Percentiles rank a stretch among this genome's conserved stretches.
Evolutionary conservation across 441 rosid species (phyloP).

Genomic region (Euphorbia celastroides): DNA sequence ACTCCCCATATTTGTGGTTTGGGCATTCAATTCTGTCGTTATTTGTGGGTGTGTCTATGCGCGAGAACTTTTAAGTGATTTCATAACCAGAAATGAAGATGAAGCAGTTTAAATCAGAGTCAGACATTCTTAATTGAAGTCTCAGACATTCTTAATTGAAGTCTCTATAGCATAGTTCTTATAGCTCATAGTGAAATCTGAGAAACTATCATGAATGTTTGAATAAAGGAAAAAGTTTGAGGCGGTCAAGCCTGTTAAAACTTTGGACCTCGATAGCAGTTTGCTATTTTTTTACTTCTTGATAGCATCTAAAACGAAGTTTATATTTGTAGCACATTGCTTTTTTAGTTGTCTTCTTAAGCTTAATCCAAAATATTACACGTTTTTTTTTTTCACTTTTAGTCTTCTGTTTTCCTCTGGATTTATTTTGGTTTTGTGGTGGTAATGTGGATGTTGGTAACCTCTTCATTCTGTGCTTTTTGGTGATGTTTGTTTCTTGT

Average conservation of each 20-base stretch:
- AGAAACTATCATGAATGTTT: neutral
- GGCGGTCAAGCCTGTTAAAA: neutral
- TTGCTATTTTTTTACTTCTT: neutral
- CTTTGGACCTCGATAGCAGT: neutral
- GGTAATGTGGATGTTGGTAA: neutral
- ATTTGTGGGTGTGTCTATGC: neutral
- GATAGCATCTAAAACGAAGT: neutral
- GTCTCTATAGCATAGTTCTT: neutral
- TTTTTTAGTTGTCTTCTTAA: neutral
- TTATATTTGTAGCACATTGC: neutral
- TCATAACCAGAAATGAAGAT: neutral
- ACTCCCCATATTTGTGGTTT: no score
- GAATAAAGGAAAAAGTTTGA: neutral
- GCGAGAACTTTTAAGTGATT: neutral
- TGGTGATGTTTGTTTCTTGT: neutral
- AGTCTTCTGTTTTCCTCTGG: neutral
- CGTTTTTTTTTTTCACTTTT: neutral
- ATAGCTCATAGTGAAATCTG: neutral
- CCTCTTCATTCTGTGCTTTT: neutral
- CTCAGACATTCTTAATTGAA: neutral
- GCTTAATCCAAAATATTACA: neutral
- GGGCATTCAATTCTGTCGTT: neutral
- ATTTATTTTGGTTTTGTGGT: neutral
- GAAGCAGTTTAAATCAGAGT: neutral
- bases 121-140: neutral